phyloP scores from a whole-genome alignment of 1,284 basidiomycete genomes.

The Marasmius oreades region DNA sequence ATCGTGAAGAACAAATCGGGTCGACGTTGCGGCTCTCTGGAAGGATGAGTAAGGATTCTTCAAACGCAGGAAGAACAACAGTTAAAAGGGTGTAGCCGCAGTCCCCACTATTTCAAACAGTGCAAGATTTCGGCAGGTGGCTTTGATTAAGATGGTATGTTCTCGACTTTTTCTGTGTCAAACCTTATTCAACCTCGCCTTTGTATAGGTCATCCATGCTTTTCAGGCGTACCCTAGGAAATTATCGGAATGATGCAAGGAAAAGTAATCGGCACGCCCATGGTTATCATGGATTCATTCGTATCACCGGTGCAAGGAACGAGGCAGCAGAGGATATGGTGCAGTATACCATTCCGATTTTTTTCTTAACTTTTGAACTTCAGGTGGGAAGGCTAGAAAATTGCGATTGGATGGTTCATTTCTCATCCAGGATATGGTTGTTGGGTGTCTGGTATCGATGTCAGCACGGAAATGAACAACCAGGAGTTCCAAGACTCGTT shows the following conservation, averaged over 20 bases:
- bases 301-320: conserved; percentile 92
- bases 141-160: conserved; percentile 95
- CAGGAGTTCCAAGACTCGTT: conserved; percentile 96
- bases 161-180: not conserved
- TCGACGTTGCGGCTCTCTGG: conserved; percentile 77
- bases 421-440: conserved; percentile 98
- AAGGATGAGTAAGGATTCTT: conserved; percentile 83
- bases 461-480: conserved; percentile 93
- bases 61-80: conserved; percentile 2
- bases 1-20: conserved; percentile 83
- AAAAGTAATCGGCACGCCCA: conserved; percentile 86
- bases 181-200: not conserved
- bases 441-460: conserved; percentile 96
- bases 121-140: conserved; percentile 94
- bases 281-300: conserved; percentile 95
- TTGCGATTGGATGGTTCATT: conserved; percentile 98
- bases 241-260: conserved; percentile 99
- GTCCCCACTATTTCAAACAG: conserved; percentile 89
- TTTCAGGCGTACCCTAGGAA: conserved; percentile 95
- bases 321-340: conserved; percentile 99
- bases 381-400: conserved; percentile 84
- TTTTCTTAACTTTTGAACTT: not conserved
- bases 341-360: conserved; percentile 63
- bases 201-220: conserved; percentile 89
- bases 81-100: conserved; percentile 28